Evolutionary conservation across 768 basidiomycete species (phyloP), one percentile per base, ranked within the genome.

Genomic region (Suillus luteus): DNA sequence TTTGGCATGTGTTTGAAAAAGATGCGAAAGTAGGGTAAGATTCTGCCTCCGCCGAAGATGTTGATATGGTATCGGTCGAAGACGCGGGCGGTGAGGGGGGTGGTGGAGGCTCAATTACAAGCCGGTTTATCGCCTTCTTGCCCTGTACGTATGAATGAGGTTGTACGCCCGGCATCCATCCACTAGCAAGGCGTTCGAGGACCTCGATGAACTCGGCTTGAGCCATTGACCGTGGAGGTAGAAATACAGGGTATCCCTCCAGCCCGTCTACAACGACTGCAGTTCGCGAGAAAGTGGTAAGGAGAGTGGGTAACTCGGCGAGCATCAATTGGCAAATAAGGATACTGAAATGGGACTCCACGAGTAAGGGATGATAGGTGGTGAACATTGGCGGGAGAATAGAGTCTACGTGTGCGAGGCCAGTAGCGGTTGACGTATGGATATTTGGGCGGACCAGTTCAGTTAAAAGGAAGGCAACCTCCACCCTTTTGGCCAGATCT

Each of bases 191-290:
- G 11, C 94, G 85, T 69, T 95, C 93, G 62, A 95, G 80, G 9
- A 92, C 81, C 74, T 96, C 94, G 63, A 93, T 79, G 68, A 94
- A 95, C 76, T 95, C 93, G 11, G 92, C 92, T 70, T 96, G 94
- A 0, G 90, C 87, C 89, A 95, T 92, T 14, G 92, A 93, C 38
- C 94, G 81, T 15, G 94, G 91, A 10, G 92, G 91, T 0, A 93
- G 78, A 75, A 96, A 96, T 55, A 96, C 82, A 9, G 94, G 94
- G 74, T 92, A 94, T 0, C 93, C 93, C 72, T 95, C 94, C 46
- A 95, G 81, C 2, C 90, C 89, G 64, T 95, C 91, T 9, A 95
- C 86, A 31, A 93, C 77, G 14, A 82, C 76, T 0, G 91, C 88
- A 2, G 89, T 82, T 61, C 83, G 86, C 37, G 84, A 77, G 69